A percentile compares a stretch with the other conserved stretches of the same genome.
Conservation (phyloP, 1,284 basidiomycete species). For the Trichosporon asahii region DNA sequence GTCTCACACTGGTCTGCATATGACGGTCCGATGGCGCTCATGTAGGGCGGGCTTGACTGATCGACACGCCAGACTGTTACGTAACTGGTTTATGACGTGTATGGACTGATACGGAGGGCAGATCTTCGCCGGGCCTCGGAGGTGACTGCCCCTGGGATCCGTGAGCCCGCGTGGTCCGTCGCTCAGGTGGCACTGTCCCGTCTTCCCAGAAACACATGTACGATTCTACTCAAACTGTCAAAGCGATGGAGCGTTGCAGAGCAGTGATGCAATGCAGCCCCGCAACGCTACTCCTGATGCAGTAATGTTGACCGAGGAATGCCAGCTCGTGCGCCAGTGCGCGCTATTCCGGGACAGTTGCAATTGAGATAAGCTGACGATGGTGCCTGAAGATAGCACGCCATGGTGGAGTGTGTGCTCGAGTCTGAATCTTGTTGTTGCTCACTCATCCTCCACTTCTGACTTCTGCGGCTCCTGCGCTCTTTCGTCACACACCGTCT, state of each 20-base stretch:
- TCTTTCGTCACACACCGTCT: conserved; percentile 11
- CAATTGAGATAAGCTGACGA: conserved; percentile 7
- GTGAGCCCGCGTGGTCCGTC: background rate
- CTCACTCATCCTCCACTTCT: background rate
- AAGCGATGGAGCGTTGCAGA: background rate
- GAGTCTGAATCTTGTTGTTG: background rate
- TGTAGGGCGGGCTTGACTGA: background rate
- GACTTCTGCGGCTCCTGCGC: background rate
- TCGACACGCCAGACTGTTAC: background rate
- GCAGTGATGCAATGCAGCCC: background rate
- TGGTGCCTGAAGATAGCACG: conserved; percentile 7
- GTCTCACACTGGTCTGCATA: background rate
- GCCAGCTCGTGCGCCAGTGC: background rate
- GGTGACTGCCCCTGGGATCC: background rate
- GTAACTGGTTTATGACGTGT: background rate
- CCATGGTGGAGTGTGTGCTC: background rate
- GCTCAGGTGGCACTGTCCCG: background rate
- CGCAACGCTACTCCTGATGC: background rate
- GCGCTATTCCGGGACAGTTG: too few relatives aligned
- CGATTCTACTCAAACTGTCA: background rate
- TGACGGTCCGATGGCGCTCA: background rate
- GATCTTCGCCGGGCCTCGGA: background rate
- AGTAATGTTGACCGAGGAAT: background rate
- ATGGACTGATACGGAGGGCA: background rate
- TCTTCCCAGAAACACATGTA: background rate